These are phyloP conservation scores for Penicillium ochrochloron DNA, from an alignment of 495 filamentous ascomycete species.

Conservation along the genomic window DNA sequence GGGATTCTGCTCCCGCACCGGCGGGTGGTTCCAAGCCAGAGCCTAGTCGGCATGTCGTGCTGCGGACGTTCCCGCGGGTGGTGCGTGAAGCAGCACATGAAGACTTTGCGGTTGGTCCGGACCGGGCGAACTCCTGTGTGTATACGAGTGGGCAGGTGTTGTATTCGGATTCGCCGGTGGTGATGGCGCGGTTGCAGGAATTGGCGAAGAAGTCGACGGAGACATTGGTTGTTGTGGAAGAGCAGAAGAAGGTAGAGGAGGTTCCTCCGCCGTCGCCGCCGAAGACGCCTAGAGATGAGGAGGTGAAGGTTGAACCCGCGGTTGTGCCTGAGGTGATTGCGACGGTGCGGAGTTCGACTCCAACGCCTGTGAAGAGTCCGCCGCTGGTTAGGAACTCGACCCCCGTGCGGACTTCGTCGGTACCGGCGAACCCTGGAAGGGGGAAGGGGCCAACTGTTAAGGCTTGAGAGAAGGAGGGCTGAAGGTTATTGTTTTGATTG, in stretches of 20 bases:
- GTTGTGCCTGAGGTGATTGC: conserved; percentile 6
- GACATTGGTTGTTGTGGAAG: conserved; percentile 25
- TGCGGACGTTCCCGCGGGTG: conserved; percentile 61
- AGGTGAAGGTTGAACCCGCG: conserved; percentile 4
- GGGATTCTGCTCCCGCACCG: conserved; percentile 16
- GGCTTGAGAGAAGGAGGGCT: background rate
- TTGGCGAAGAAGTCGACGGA: conserved; percentile 47
- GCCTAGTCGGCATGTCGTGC: conserved; percentile 47
- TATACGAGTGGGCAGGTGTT: conserved; percentile 58
- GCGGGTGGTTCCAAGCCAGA: conserved; percentile 25
- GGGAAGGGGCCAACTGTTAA: background rate
- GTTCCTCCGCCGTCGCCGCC: conserved; percentile 13
- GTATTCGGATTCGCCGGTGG: conserved; percentile 58
- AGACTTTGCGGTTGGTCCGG: conserved; percentile 45
- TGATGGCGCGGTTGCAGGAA: conserved; percentile 55
- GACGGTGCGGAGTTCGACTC: background rate
- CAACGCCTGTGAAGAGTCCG: background rate
- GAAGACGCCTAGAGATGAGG: conserved; percentile 24
- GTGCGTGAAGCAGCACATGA: conserved; percentile 61
- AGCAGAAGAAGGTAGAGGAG: conserved; percentile 18
- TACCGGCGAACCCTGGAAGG: conserved; percentile 28
- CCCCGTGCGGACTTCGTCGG: conserved; percentile 9
- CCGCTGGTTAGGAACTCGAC: background rate
- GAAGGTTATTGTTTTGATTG: background rate
- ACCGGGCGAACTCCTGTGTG: conserved; percentile 47